Percentiles rank a stretch among this genome's conserved stretches.
Conservation (phyloP, 2,329 filamentous ascomycete species). For the Fusarium sp. region DNA sequence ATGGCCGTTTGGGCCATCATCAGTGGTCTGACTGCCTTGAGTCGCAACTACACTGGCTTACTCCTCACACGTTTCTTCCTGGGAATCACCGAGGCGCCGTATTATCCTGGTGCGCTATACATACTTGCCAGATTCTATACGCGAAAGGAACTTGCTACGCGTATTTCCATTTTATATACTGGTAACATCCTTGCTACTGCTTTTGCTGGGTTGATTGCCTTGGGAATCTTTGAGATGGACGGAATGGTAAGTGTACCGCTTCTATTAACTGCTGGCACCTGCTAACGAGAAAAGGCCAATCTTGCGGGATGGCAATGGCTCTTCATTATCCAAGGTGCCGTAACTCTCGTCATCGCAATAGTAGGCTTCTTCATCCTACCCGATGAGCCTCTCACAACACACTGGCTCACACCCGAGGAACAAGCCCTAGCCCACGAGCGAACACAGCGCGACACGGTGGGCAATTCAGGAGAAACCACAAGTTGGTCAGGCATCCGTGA, state of each 20-base stretch:
- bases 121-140: slow-evolving; percentile 69
- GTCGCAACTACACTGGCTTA: slow-evolving; percentile 62
- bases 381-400: slow-evolving; percentile 58
- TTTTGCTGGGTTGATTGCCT: slow-evolving; percentile 60
- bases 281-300: neutral
- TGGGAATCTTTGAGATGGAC: slow-evolving; percentile 55
- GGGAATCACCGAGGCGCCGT: slow-evolving; percentile 58
- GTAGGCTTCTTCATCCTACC: slow-evolving; percentile 46
- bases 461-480: slow-evolving; percentile 55
- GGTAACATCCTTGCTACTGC: slow-evolving; percentile 54
- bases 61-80: slow-evolving; percentile 61
- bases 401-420: slow-evolving; percentile 58
- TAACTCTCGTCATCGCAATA: slow-evolving; percentile 44
- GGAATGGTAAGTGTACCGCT: slow-evolving; percentile 28
- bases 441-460: slow-evolving; percentile 60
- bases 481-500: slow-evolving; percentile 60
- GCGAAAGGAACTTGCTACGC: slow-evolving; percentile 59
- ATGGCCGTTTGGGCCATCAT: slow-evolving; percentile 64
- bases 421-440: slow-evolving; percentile 57
- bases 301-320: slow-evolving; percentile 57
- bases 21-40: slow-evolving; percentile 60
- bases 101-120: slow-evolving; percentile 53
- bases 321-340: slow-evolving; percentile 75
- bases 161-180: slow-evolving; percentile 61
- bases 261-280: too few species aligned